Conservation (phyloP, 2,329 filamentous ascomycete genomes). For the Hypoxylon sp. region DNA sequence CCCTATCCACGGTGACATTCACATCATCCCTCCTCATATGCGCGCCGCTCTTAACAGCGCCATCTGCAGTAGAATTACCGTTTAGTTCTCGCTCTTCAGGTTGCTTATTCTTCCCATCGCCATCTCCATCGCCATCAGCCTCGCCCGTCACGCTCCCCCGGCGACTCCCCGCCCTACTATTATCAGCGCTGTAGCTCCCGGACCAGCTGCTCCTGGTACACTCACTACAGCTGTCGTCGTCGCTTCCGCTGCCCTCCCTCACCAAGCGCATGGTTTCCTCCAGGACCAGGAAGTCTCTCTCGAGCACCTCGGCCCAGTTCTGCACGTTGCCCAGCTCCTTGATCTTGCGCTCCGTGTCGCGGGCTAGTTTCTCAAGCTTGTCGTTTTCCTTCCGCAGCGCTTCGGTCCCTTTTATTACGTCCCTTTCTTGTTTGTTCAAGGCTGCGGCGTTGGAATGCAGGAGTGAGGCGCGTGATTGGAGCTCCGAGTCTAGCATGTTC, state of each 20-base stretch:
- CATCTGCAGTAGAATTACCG: constrained; percentile 23
- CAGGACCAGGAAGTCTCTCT: constrained; percentile 73
- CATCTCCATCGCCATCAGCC: background rate
- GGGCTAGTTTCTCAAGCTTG: constrained; percentile 73
- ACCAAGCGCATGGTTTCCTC: constrained; percentile 74
- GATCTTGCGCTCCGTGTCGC: constrained; percentile 72
- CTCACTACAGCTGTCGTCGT: constrained; percentile 49
- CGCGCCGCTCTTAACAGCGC: constrained; percentile 3
- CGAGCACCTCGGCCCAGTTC: constrained; percentile 89
- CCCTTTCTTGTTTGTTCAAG: constrained; percentile 75
- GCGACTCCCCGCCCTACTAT: constrained; percentile 38
- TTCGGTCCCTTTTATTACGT: constrained; percentile 71
- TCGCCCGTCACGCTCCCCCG: constrained; percentile 39
- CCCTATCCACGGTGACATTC: constrained; percentile 46
- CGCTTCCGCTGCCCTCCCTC: constrained; percentile 52
- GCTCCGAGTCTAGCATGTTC: constrained; percentile 76
- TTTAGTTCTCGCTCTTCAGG: constrained; percentile 35
- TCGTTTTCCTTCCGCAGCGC: constrained; percentile 74
- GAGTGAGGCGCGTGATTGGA: constrained; percentile 75
- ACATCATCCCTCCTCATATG: constrained; percentile 4
- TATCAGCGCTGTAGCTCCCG: constrained; percentile 45
- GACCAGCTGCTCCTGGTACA: constrained; percentile 47
- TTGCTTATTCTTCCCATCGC: constrained; percentile 17
- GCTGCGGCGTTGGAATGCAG: constrained; percentile 77
- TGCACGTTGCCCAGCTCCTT: constrained; percentile 87